These are phyloP conservation scores for Lyophyllum atratum DNA, from an alignment of 768 basidiomycete genomes.

Conservation along the genomic window DNA sequence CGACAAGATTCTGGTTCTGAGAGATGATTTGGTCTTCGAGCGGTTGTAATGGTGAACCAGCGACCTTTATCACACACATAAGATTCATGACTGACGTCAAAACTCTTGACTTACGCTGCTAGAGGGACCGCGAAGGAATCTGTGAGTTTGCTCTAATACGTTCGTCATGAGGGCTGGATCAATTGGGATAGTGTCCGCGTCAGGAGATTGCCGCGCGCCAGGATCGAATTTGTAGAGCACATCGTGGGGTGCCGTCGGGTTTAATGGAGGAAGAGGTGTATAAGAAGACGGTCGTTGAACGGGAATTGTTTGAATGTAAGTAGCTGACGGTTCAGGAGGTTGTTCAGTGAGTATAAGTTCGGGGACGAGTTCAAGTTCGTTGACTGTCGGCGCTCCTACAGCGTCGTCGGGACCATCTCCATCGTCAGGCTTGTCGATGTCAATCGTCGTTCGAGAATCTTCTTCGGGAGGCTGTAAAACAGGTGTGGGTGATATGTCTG, in stretches of 20 bases:
- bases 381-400: not conserved
- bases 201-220: not conserved
- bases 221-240: not conserved
- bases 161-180: conserved; percentile 17
- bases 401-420: not conserved
- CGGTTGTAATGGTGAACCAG: not conserved
- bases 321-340: not conserved
- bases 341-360: not conserved
- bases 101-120: not conserved
- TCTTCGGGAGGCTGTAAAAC: not conserved
- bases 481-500: not conserved
- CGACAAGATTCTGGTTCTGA: not conserved
- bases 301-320: not conserved
- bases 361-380: not conserved
- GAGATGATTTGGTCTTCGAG: not conserved
- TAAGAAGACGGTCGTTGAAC: not conserved
- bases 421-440: not conserved
- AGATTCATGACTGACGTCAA: not conserved
- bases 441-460: not conserved
- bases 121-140: not conserved
- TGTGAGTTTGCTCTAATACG: conserved; percentile 3
- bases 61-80: not conserved
- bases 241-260: not conserved
- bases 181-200: conserved; percentile 10
- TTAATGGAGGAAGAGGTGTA: not conserved